These are phyloP conservation scores for Sporothrix mexicana DNA, from an alignment of 2,329 filamentous ascomycete species.

Conservation along the genomic window DNA sequence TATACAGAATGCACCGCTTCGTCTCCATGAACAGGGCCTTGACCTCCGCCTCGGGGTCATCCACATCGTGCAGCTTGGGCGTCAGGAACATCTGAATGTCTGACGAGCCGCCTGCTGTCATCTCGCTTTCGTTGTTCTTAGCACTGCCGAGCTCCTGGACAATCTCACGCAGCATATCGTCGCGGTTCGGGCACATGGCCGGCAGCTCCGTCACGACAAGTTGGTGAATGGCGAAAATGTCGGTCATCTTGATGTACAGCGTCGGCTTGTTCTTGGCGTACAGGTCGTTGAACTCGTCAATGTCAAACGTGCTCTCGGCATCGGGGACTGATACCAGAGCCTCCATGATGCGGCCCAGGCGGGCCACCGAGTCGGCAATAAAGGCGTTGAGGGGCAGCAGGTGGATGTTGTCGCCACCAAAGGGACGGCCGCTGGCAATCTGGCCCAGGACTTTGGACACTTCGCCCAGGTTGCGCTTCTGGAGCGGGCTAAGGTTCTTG, in stretches of 20 bases:
- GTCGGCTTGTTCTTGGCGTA: conserved; percentile 97
- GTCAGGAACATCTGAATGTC: conserved; percentile 92
- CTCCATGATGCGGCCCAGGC: conserved; percentile 75
- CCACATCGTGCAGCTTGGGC: conserved; percentile 85
- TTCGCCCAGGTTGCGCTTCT: conserved; percentile 89
- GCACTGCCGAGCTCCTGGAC: conserved; percentile 93
- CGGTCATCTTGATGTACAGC: conserved; percentile 98
- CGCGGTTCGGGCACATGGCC: conserved; percentile 76
- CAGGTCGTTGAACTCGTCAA: conserved; percentile 98
- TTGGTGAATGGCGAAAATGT: conserved; percentile 95
- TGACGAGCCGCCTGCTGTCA: conserved; percentile 81
- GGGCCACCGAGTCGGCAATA: conserved; percentile 80
- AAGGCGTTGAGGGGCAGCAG: conserved; percentile 94
- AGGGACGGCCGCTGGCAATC: conserved; percentile 83
- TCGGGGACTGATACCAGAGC: conserved; percentile 83
- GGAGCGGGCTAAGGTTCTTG: conserved; percentile 82
- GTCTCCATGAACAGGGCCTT: conserved; percentile 98
- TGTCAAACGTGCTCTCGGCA: conserved; percentile 91
- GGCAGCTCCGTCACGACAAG: conserved; percentile 81
- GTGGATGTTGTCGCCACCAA: conserved; percentile 94
- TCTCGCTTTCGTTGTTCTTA: conserved; percentile 94
- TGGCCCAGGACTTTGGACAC: conserved; percentile 92
- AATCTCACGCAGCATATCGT: conserved; percentile 89
- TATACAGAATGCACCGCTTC: conserved; percentile 95
- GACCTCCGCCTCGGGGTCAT: conserved; percentile 90